Base-by-base conservation (phyloP, 768 basidiomycete genomes). In the Russula sp. region DNA sequence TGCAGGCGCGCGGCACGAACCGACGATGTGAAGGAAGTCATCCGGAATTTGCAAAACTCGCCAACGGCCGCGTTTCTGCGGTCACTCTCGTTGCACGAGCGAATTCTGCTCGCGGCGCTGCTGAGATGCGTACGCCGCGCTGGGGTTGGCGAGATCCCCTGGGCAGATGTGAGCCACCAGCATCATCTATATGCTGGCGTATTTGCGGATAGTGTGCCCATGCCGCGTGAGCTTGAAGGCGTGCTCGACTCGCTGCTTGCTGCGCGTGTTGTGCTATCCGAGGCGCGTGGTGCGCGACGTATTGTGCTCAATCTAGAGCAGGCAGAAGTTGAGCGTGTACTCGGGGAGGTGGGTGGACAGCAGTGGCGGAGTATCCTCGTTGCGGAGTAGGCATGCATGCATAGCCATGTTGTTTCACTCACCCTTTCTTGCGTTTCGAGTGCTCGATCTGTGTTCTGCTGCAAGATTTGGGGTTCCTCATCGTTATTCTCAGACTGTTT, bases 41-140 rank as follows among this genome's bases (percentile, higher is more conserved):
- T 93, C 56, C 82, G 83, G 66, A 83, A 82, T 43, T 89, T 96
- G 87, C 93, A 95, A 69, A 92, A 90, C 67, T 94, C 89, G 66
- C 94, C 94, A 2, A 92, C 87, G 0, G 88, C 91, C 5, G 85
- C 86, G 14, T 97, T 87, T 69, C 73, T 98, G 29, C 81, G 82
- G 49, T 85, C 89, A 39, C 87, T 92, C 67, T 89, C 89, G 73
- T 80, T 93, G 64, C 92, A 96, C 69, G 93, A 97, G 70, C 83
- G 88, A 43, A 79, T 95, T 50, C 87, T 97, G 86, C 79, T 98
- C 18, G 88, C 87, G 16, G 84, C 93, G 1, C 71, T 96, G 41
- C 75, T 95, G 29, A 87, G 88, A 68, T 93, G 91, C 69, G 80
- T 91, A 47, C 85, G 86, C 71, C 79, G 88, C 47, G 86, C 89